phyloP scores from a whole-genome alignment of 331 rosid species.

The Quercus tomentella region DNA sequence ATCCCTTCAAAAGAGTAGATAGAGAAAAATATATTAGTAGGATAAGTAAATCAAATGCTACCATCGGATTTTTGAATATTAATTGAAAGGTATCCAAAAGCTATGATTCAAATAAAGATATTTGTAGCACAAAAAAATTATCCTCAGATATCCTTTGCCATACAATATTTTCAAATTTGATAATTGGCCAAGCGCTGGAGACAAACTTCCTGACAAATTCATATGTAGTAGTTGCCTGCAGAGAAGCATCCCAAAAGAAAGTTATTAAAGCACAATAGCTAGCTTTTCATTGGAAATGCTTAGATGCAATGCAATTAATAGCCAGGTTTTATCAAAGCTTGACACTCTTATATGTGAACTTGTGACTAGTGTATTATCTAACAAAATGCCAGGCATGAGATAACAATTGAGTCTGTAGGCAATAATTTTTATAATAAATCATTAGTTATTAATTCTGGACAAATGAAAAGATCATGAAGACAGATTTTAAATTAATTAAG shows the following conservation, averaged over 20 bases:
- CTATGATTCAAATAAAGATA: background rate
- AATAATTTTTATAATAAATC: background rate
- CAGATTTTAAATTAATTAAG: background rate
- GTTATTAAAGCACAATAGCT: background rate
- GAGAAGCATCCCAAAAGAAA: background rate
- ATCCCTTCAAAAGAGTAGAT: constrained; percentile 31
- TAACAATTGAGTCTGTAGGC: background rate
- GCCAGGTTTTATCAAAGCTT: constrained; percentile 13
- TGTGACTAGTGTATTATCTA: background rate
- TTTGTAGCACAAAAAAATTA: background rate
- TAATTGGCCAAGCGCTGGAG: constrained; percentile 46
- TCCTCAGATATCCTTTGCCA: background rate
- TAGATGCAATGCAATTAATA: background rate
- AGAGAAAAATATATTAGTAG: background rate
- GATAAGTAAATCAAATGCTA: background rate
- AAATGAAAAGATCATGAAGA: constrained; percentile 11
- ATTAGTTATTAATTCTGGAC: background rate
- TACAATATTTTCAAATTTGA: constrained; percentile 38
- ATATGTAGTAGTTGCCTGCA: constrained; percentile 42
- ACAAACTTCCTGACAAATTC: constrained; percentile 40
- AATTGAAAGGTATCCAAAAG: background rate
- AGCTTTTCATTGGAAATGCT: background rate
- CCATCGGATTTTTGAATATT: background rate
- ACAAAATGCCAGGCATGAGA: background rate
- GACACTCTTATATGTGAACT: background rate